Conservation (phyloP, 352 stramenopile genomes). For the Globisporangium canariense region DNA sequence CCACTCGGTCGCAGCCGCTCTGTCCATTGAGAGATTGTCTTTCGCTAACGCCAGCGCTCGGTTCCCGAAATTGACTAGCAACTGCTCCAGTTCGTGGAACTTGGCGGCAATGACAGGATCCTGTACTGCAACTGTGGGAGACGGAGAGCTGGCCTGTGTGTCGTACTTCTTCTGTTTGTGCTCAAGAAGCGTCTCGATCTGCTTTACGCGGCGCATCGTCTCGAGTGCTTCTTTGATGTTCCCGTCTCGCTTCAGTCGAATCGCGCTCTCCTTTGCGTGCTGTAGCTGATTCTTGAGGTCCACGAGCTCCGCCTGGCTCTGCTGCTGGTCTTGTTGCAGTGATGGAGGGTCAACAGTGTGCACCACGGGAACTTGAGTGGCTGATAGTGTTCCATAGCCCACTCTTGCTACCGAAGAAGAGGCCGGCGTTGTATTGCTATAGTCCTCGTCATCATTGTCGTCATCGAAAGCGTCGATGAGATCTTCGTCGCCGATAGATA, state of each 20-base stretch:
- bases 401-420: not conserved
- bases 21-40: slow-evolving; percentile 42
- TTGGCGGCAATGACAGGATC: slow-evolving; percentile 22
- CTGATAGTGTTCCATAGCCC: slow-evolving; percentile 2
- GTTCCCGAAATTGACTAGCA: slow-evolving; percentile 70
- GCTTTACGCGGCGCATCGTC: slow-evolving; percentile 64
- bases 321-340: not conserved
- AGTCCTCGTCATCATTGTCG: slow-evolving; percentile 32
- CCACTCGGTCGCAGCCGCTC: slow-evolving; percentile 49
- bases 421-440: not conserved
- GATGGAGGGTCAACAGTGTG: too few relatives aligned
- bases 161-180: slow-evolving; percentile 31
- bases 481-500: slow-evolving; percentile 49
- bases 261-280: slow-evolving; percentile 34
- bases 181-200: slow-evolving; percentile 59
- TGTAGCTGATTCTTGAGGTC: slow-evolving; percentile 45
- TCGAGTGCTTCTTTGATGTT: slow-evolving; percentile 57
- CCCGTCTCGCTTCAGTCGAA: slow-evolving; percentile 55
- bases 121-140: slow-evolving; percentile 1
- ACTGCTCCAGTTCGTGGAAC: slow-evolving; percentile 59
- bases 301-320: slow-evolving; percentile 19
- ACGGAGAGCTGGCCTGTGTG: not conserved
- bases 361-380: not conserved
- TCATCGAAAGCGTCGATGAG: slow-evolving; percentile 72
- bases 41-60: slow-evolving; percentile 43